A percentile compares a stretch with the other conserved stretches of the same genome.
phyloP scores from a whole-genome alignment of 2,329 filamentous ascomycete species.

The Trichoderma pleuroti region DNA sequence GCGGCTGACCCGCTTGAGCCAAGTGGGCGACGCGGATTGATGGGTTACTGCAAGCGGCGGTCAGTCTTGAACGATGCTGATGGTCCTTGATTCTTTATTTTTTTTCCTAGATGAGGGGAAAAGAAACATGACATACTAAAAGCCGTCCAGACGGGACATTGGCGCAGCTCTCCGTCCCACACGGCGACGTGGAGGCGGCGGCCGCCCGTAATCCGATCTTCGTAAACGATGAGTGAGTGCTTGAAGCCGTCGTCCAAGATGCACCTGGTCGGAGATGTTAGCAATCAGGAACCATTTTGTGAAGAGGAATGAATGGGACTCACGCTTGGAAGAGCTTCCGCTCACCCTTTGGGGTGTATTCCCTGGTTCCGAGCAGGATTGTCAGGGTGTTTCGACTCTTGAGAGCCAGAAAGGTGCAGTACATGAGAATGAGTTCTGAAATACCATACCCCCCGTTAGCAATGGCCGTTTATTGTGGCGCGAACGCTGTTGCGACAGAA shows the following conservation, averaged over 20 bases:
- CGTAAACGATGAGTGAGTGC: conserved; percentile 52
- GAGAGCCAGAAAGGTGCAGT: conserved; percentile 55
- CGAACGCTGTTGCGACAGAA: neutral
- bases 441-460: neutral
- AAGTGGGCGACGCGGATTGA: conserved; percentile 45
- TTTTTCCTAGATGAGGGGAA: neutral
- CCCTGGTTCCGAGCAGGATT: conserved; percentile 41
- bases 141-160: conserved; percentile 61
- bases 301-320: conserved; percentile 24
- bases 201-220: conserved; percentile 47
- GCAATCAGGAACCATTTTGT: neutral
- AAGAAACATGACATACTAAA: conserved; percentile 45
- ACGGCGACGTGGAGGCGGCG: conserved; percentile 55
- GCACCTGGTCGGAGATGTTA: conserved; percentile 36
- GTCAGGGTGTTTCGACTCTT: conserved; percentile 50
- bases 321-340: conserved; percentile 55
- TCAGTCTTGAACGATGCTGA: neutral
- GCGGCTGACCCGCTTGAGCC: conserved; percentile 48
- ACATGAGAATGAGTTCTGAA: conserved; percentile 57
- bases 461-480: neutral
- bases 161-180: conserved; percentile 50
- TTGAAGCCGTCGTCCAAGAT: conserved; percentile 54
- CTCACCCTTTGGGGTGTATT: conserved; percentile 49
- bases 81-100: neutral
- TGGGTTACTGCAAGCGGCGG: conserved; percentile 45